A percentile compares a stretch with the other conserved stretches of the same genome.
Evolutionary conservation across 495 filamentous ascomycete genomes (phyloP).

Genomic region (Trichoderma asperelloides): DNA sequence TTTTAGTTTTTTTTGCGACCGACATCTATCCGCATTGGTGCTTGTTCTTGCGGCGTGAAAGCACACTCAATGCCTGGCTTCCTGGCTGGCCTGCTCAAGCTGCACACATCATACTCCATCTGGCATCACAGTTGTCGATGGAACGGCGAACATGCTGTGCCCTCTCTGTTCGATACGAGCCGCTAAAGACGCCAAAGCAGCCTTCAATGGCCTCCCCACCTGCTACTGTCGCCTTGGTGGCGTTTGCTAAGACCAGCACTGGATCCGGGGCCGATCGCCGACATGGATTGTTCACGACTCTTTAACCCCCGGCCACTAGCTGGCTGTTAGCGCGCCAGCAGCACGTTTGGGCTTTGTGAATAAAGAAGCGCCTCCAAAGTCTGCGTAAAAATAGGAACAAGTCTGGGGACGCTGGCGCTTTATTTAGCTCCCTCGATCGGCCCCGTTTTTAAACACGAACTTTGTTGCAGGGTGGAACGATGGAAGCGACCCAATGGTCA

Average conservation of each 20-base stretch:
- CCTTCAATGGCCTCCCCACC: background rate
- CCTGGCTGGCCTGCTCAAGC: background rate
- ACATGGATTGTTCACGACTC: background rate
- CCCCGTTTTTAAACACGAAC: background rate
- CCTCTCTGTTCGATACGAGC: background rate
- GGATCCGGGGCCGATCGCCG: background rate
- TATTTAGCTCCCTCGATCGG: background rate
- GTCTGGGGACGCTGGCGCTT: background rate
- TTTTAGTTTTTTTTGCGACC: too few relatives aligned
- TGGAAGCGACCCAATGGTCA: background rate
- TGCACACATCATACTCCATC: background rate
- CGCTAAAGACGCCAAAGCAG: background rate
- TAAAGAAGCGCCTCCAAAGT: background rate
- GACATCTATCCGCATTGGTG: too few relatives aligned
- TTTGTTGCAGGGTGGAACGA: background rate
- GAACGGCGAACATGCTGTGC: too few relatives aligned
- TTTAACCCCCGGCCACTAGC: background rate
- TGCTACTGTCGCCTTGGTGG: conserved; percentile 2
- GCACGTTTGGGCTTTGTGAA: background rate
- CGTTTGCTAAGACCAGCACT: background rate
- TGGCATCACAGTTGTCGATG: background rate
- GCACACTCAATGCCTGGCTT: too few relatives aligned
- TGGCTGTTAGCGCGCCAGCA: background rate
- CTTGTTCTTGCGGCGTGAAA: too few relatives aligned
- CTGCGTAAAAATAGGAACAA: conserved; percentile 3